Base-by-base conservation (phyloP, 75 land plant species). In the Pseudotsuga menziesii region DNA sequence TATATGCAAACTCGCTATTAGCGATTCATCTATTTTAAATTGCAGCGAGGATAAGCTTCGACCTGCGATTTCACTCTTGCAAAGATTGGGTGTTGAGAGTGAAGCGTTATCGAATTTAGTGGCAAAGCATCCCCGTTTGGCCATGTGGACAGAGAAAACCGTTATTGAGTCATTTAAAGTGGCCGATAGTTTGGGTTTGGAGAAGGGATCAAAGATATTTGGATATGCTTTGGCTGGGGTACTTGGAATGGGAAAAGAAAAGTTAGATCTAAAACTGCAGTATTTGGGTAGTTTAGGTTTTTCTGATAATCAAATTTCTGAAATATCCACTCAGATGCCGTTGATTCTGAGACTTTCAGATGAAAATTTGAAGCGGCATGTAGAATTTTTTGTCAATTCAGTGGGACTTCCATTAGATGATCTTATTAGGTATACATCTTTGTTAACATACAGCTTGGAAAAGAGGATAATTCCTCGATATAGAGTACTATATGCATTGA, bases 381-480 rank as follows among this genome's bases (percentile, higher is more conserved):
- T n/a, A n/a, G n/a, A n/a, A n/a, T n/a, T n/a, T n/a, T n/a, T n/a
- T n/a, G n/a, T n/a, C n/a, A n/a, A n/a, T n/a, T n/a, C n/a, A n/a
- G n/a, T n/a, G n/a, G n/a, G n/a, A n/a, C n/a, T n/a, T n/a, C n/a
- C n/a, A n/a, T n/a, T n/a, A n/a, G n/a, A n/a, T n/a, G n/a, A n/a
- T n/a, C n/a, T n/a, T n/a, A n/a, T n/a, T n/a, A n/a, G n/a, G n/a
- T n/a, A n/a, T n/a, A n/a, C n/a, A n/a, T n/a, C n/a, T n/a, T n/a
- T n/a, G n/a, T n/a, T n/a, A n/a, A n/a, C n/a, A n/a, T n/a, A n/a
- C n/a, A n/a, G n/a, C n/a, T n/a, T n/a, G n/a, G n/a, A n/a, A n/a
- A n/a, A n/a, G n/a, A n/a, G n/a, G n/a, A n/a, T 72, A 35, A 54
- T 78, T 36, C 85, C 85, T 41, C 72, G 85, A 8, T 61, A 56